phyloP scores from a whole-genome alignment of 2,329 filamentous ascomycete genomes.

The Fusarium algeriense region DNA sequence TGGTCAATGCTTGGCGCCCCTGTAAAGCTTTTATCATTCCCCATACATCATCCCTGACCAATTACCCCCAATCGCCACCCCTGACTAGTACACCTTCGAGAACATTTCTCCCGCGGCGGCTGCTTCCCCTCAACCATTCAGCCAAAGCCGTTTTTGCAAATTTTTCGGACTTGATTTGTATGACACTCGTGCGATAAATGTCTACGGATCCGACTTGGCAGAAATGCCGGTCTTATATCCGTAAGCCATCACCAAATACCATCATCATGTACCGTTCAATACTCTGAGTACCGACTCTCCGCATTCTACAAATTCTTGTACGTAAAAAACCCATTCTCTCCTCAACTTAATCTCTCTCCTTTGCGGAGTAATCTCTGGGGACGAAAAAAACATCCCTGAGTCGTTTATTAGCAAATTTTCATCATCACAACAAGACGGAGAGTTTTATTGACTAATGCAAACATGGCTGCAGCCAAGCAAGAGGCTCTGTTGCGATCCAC shows the following conservation, averaged over 20 bases:
- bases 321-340: conserved; percentile 32
- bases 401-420: conserved; percentile 17
- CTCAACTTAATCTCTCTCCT: conserved; percentile 41
- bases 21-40: conserved; percentile 27
- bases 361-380: conserved; percentile 40
- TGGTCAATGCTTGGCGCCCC: conserved; percentile 24
- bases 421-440: conserved; percentile 1
- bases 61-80: conserved; percentile 15
- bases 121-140: background rate
- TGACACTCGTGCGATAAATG: conserved; percentile 24
- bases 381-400: conserved; percentile 5
- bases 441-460: conserved; percentile 42
- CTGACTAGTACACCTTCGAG: conserved; percentile 36
- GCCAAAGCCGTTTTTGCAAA: conserved; percentile 21
- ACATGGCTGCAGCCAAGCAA: conserved; percentile 39
- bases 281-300: conserved; percentile 7
- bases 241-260: too few species aligned
- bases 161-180: conserved; percentile 15
- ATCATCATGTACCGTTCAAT: too few species aligned
- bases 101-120: conserved; percentile 30
- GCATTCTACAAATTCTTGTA: conserved; percentile 32
- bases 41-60: conserved; percentile 3
- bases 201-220: conserved; percentile 24
- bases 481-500: conserved; percentile 33
- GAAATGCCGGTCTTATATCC: background rate